phyloP scores from a whole-genome alignment of 2,329 filamentous ascomycete genomes.

The Ophiocordyceps camponoti-saundersi region DNA sequence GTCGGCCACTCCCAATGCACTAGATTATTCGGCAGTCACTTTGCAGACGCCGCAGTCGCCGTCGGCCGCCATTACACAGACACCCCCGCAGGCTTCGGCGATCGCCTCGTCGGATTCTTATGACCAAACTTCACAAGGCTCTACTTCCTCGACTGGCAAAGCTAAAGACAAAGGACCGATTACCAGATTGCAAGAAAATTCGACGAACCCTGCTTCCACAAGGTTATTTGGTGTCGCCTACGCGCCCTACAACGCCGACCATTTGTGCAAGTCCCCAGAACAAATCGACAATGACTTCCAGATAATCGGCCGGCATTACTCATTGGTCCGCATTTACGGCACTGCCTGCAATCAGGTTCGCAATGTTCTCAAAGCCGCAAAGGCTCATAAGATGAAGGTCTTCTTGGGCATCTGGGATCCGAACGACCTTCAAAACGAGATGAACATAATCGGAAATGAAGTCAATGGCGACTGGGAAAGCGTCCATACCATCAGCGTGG shows the following conservation, averaged over 20 bases:
- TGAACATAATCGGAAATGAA: slow-evolving; percentile 42
- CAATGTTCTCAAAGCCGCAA: slow-evolving; percentile 44
- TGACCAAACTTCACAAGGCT: background rate
- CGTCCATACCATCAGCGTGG: slow-evolving; percentile 57
- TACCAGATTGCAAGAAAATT: background rate
- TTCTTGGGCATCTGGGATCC: slow-evolving; percentile 62
- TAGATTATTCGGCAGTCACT: no score
- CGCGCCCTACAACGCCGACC: slow-evolving; percentile 30
- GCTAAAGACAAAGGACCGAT: background rate
- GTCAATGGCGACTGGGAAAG: slow-evolving; percentile 47
- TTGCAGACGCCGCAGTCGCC: no score
- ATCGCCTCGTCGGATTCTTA: no score
- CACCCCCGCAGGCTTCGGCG: no score
- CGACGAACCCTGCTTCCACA: background rate
- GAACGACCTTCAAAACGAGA: slow-evolving; percentile 32
- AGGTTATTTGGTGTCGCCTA: slow-evolving; percentile 25
- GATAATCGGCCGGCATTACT: slow-evolving; percentile 33
- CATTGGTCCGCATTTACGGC: slow-evolving; percentile 60
- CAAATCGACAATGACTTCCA: slow-evolving; percentile 50
- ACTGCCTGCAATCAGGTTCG: slow-evolving; percentile 60
- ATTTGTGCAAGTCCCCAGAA: slow-evolving; percentile 47
- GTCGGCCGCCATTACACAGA: no score
- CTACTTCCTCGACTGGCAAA: background rate
- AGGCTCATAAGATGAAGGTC: slow-evolving; percentile 47
- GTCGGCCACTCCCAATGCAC: no score